Evolutionary conservation across 192 early-diverging fungal genomes (phyloP).

Genomic region (Rhizoclosmatium sp.): DNA sequence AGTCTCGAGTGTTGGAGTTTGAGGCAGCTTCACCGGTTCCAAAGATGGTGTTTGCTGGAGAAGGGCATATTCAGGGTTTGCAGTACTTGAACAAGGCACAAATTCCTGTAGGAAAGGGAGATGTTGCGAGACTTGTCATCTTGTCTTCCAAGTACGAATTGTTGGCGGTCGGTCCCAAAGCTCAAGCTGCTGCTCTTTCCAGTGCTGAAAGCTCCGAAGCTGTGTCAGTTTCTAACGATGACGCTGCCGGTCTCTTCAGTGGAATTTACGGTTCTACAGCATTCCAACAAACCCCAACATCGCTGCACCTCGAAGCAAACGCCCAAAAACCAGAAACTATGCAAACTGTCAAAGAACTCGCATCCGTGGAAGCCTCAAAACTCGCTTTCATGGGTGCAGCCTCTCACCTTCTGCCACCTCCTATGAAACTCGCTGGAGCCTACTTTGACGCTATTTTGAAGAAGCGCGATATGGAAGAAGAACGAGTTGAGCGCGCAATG

Average conservation of each 20-base stretch:
- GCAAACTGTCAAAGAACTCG: background rate
- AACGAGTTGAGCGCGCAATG: background rate
- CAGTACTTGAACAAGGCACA: background rate
- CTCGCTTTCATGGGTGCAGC: slow-evolving; percentile 22
- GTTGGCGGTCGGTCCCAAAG: background rate
- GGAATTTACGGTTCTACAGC: slow-evolving; percentile 19
- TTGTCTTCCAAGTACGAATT: slow-evolving; percentile 15
- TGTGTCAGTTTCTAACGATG: too few relatives aligned
- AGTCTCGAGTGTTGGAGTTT: slow-evolving; percentile 11
- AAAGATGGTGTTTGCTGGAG: background rate
- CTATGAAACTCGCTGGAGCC: slow-evolving; percentile 10
- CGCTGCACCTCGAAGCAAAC: background rate
- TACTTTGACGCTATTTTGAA: slow-evolving; percentile 28
- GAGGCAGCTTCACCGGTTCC: background rate
- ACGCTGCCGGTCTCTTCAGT: background rate
- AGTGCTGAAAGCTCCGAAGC: background rate
- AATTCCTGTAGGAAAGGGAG: background rate
- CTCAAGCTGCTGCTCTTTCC: background rate
- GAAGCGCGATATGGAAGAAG: slow-evolving; percentile 6
- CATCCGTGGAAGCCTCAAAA: background rate
- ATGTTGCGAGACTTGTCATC: background rate
- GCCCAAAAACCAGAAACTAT: background rate
- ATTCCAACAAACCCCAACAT: background rate
- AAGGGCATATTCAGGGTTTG: slow-evolving; percentile 18
- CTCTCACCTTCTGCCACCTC: slow-evolving; percentile 22